Conservation (phyloP, 140 eudicot species). For the Oenanthe javanica region DNA sequence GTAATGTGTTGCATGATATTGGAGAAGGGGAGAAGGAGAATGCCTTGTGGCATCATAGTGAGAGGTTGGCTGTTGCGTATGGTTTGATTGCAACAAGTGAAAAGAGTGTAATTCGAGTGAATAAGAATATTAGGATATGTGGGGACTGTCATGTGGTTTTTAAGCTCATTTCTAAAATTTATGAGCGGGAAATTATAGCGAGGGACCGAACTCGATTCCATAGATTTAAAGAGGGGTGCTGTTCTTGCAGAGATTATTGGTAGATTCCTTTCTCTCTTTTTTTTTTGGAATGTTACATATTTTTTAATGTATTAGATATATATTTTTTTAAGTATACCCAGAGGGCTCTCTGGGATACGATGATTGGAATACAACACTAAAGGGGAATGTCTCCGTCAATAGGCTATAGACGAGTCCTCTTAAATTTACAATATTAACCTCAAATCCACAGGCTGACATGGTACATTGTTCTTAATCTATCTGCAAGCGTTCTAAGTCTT, state of each 20-base stretch:
- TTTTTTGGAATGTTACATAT: background rate
- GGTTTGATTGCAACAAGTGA: slow-evolving; percentile 46
- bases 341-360: too few species aligned
- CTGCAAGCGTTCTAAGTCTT: background rate
- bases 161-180: slow-evolving; percentile 67
- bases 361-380: background rate
- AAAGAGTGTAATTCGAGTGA: slow-evolving; percentile 39
- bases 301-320: background rate
- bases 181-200: slow-evolving; percentile 63
- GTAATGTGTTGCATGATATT: slow-evolving; percentile 76
- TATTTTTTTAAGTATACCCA: background rate
- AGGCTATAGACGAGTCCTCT: background rate
- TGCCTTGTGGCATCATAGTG: slow-evolving; percentile 71
- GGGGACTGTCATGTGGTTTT: slow-evolving; percentile 88
- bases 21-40: slow-evolving; percentile 78
- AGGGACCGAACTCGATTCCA: slow-evolving; percentile 91
- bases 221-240: slow-evolving; percentile 56
- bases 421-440: too few species aligned
- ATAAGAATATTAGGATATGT: slow-evolving; percentile 80
- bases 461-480: background rate
- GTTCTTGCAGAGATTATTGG: slow-evolving; percentile 91
- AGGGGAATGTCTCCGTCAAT: background rate
- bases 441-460: background rate
- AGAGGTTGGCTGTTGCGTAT: slow-evolving; percentile 81
- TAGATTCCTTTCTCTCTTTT: slow-evolving; percentile 23